Conservation (phyloP, 495 filamentous ascomycete species). For the Pyronema omphalodes region DNA sequence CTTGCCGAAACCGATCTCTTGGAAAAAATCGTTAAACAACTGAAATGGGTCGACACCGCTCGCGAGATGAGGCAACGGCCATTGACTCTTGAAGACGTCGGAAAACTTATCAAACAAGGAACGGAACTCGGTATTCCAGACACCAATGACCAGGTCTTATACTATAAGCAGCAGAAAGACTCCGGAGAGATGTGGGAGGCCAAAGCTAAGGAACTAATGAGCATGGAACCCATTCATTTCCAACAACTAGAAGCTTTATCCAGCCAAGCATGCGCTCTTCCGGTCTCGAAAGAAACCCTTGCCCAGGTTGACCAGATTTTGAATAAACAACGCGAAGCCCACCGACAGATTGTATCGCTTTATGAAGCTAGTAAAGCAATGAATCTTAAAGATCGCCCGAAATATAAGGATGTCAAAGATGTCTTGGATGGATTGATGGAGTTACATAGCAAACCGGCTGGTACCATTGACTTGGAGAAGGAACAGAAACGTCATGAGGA, state of each 20-base stretch:
- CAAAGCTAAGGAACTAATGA: constrained; percentile 86
- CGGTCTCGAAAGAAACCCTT: constrained; percentile 65
- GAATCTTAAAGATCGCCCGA: constrained; percentile 62
- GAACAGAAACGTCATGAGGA: constrained; percentile 94
- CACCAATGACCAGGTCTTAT: constrained; percentile 55
- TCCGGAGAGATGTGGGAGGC: constrained; percentile 76
- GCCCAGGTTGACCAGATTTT: constrained; percentile 77
- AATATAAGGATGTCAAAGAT: constrained; percentile 77
- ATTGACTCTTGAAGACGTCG: constrained; percentile 56
- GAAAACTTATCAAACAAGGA: constrained; percentile 57
- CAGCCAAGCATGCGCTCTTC: constrained; percentile 50
- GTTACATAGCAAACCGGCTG: constrained; percentile 75
- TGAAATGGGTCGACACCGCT: constrained; percentile 76
- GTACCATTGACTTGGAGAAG: constrained; percentile 82
- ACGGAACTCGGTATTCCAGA: constrained; percentile 55
- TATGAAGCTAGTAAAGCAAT: constrained; percentile 56
- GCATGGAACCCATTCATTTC: constrained; percentile 75
- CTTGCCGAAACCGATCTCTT: constrained; percentile 81
- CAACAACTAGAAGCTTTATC: constrained; percentile 86
- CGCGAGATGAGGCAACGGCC: constrained; percentile 40
- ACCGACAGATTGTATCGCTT: constrained; percentile 63
- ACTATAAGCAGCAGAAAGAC: constrained; percentile 54
- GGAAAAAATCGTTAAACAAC: constrained; percentile 59
- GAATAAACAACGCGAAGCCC: constrained; percentile 88
- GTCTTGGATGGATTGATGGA: constrained; percentile 73